Evolutionary conservation across 768 basidiomycete species (phyloP).

Genomic region (Naganishia onofrii): DNA sequence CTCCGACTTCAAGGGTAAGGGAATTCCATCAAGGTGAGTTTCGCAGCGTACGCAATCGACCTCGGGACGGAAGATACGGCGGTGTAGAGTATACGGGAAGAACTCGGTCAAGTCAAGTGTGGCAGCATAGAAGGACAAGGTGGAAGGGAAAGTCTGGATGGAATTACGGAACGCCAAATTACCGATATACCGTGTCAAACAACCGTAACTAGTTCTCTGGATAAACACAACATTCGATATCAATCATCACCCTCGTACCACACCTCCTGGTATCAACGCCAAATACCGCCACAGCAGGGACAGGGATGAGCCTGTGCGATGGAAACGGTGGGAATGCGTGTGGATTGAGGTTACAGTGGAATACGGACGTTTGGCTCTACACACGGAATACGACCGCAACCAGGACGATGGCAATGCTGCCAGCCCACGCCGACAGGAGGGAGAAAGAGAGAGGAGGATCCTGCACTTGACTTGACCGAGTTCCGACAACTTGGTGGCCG

Average conservation of each 20-base stretch:
- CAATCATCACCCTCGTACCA: too few relatives aligned
- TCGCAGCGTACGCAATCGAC: background rate
- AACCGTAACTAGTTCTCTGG: background rate
- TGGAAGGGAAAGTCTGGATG: background rate
- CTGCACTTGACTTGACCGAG: conserved; percentile 7
- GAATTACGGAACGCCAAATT: background rate
- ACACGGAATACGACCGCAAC: too few relatives aligned
- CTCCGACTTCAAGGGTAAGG: conserved; percentile 24
- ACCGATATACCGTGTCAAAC: background rate
- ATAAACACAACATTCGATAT: too few relatives aligned
- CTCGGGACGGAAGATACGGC: background rate
- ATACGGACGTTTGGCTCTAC: too few relatives aligned
- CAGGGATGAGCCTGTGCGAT: too few relatives aligned
- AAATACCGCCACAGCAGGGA: too few relatives aligned
- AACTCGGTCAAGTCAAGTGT: conserved; percentile 10
- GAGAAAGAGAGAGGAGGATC: background rate
- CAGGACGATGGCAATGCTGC: too few relatives aligned
- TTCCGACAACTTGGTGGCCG: background rate
- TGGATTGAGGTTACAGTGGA: too few relatives aligned
- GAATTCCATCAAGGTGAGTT: conserved; percentile 25
- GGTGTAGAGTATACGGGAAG: background rate
- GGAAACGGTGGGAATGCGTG: too few relatives aligned
- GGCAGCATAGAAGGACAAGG: background rate
- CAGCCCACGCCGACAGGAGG: too few relatives aligned
- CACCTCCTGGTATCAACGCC: too few relatives aligned